phyloP scores from a whole-genome alignment of 2,329 filamentous ascomycete species.

The Thelonectria blattea region DNA sequence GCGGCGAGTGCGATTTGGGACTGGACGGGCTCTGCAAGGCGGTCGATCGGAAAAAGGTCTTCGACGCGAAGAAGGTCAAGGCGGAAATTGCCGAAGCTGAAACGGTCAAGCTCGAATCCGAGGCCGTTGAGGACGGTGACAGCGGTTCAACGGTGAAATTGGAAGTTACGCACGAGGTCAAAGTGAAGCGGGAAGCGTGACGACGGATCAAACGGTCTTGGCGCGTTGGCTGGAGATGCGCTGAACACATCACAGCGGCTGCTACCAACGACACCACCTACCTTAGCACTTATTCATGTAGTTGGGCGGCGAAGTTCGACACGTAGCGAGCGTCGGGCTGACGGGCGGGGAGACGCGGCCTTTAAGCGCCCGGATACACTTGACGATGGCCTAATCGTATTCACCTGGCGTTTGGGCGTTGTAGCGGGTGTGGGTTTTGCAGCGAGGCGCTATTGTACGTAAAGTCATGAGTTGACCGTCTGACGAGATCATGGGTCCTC shows the following conservation, averaged over 20 bases:
- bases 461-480: slow-evolving; percentile 20
- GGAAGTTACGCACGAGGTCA: slow-evolving; percentile 30
- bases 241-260: neutral
- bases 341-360: slow-evolving; percentile 10
- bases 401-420: slow-evolving; percentile 1
- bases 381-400: slow-evolving; percentile 21
- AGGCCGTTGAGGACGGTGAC: slow-evolving; percentile 30
- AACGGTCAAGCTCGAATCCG: slow-evolving; percentile 31
- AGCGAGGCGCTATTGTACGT: slow-evolving; percentile 27
- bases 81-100: no score
- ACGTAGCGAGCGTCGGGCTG: slow-evolving; percentile 18
- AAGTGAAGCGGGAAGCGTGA: slow-evolving; percentile 33
- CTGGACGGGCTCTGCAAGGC: slow-evolving; percentile 76
- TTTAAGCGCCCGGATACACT: slow-evolving; percentile 30
- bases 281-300: neutral
- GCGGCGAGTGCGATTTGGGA: slow-evolving; percentile 85
- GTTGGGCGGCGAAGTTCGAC: slow-evolving; percentile 6
- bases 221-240: slow-evolving; percentile 2
- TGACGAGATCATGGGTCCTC: slow-evolving; percentile 34
- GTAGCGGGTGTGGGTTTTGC: slow-evolving; percentile 17
- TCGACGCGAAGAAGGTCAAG: slow-evolving; percentile 57
- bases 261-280: slow-evolving; percentile 17
- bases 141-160: slow-evolving; percentile 31
- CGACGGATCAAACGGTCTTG: slow-evolving; percentile 2
- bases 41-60: slow-evolving; percentile 69